Conservation (phyloP, 345 rosid genomes). For the Noccaea caerulescens region DNA sequence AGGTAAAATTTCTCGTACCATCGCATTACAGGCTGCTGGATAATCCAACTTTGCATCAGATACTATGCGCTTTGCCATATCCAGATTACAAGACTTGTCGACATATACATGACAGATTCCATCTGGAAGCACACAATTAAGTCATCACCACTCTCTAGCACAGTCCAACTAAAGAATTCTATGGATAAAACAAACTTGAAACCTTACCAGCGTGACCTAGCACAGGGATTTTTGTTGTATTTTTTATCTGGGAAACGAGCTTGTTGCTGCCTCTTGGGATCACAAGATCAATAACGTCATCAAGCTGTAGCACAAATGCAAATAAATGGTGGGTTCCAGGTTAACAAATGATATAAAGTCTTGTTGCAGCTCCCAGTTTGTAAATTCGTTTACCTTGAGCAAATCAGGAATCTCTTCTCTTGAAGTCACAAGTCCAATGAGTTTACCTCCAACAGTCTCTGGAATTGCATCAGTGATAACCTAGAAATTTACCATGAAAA, state of each 20-base stretch:
- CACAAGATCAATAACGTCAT: constrained; percentile 97
- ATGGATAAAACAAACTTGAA: constrained; percentile 6
- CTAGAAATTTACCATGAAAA: constrained; percentile 46
- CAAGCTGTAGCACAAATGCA: constrained; percentile 67
- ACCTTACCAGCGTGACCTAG: constrained; percentile 88
- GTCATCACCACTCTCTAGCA: constrained; percentile 7
- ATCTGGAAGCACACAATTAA: constrained; percentile 52
- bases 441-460: constrained; percentile 69
- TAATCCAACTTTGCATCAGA: constrained; percentile 93
- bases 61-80: constrained; percentile 81
- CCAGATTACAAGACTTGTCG: constrained; percentile 83
- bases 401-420: constrained; percentile 97
- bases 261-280: constrained; percentile 99
- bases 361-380: constrained; percentile 20
- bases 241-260: constrained; percentile 90
- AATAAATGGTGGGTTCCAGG: constrained; percentile 37
- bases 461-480: constrained; percentile 93
- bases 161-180: background rate
- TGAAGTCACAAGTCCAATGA: constrained; percentile 92
- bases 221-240: constrained; percentile 93
- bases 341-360: constrained; percentile 12
- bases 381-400: constrained; percentile 67
- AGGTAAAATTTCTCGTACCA: constrained; percentile 56
- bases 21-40: constrained; percentile 97
- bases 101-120: constrained; percentile 97